phyloP scores from a whole-genome alignment of 2,329 filamentous ascomycete genomes.

The Aspergillus tamarii region DNA sequence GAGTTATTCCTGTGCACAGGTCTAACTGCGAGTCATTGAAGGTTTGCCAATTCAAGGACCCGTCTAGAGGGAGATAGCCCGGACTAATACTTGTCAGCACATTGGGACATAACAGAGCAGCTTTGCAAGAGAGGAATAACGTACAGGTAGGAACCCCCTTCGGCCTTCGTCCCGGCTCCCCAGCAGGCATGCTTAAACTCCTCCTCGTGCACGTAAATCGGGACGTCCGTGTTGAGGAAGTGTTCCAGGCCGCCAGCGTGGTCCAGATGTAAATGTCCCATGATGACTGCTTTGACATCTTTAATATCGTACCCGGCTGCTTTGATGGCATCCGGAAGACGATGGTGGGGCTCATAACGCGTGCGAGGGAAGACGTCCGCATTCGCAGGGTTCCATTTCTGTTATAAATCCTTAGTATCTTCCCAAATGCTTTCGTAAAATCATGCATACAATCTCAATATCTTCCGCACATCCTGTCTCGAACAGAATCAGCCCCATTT shows the following conservation, averaged over 20 bases:
- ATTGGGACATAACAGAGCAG: neutral
- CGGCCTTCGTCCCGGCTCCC: slow-evolving; percentile 47
- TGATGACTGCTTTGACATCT: slow-evolving; percentile 51
- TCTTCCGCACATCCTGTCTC: slow-evolving; percentile 52
- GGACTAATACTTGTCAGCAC: neutral
- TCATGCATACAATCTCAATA: slow-evolving; percentile 26
- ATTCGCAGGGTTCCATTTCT: slow-evolving; percentile 9
- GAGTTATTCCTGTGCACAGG: slow-evolving; percentile 43
- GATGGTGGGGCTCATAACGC: slow-evolving; percentile 36
- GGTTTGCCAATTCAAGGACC: slow-evolving; percentile 46
- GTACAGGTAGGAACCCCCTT: slow-evolving; percentile 44
- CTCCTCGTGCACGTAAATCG: slow-evolving; percentile 53
- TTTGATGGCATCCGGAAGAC: slow-evolving; percentile 41
- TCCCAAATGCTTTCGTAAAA: neutral
- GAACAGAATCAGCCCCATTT: slow-evolving; percentile 49
- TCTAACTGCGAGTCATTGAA: slow-evolving; percentile 46
- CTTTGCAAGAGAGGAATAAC: neutral
- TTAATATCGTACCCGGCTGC: slow-evolving; percentile 47
- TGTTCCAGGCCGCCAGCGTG: slow-evolving; percentile 54
- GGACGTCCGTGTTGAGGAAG: slow-evolving; percentile 47
- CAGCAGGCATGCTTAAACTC: slow-evolving; percentile 52
- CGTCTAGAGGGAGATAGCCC: slow-evolving; percentile 40
- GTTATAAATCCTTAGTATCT: neutral
- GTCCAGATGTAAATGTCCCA: slow-evolving; percentile 53
- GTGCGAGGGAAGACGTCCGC: slow-evolving; percentile 46